Evolutionary conservation across 805 yeast species (phyloP), one percentile per base, ranked within the genome.

Genomic region (Starmerella etchellsii): DNA sequence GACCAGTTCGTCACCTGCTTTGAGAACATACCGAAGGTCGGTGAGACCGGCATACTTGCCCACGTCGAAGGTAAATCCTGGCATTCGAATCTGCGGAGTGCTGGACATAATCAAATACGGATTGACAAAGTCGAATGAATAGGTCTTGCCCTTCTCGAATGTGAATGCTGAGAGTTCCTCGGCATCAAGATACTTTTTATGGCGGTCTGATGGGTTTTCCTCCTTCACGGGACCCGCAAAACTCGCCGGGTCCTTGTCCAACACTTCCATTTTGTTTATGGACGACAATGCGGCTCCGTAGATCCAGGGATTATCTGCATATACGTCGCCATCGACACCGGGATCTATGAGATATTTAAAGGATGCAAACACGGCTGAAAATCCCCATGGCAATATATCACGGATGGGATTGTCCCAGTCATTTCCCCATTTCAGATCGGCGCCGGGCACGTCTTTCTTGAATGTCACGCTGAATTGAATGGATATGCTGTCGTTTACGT

Each of bases 351-450:
- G 64, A 64, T 69, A 63, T 34, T 69, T 68, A 62, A 76, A 78
- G 26, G 76, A 58, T 43, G 67, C 66, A 48, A 74, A 61, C 0
- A 81, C 83, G 1, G 72, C 56, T 4, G 73, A 64, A 23, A 66
- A 62, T 4, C 74, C 74, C 54, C 64, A 64, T 2, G 85, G 85
- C 10, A 78, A 65, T 40, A 65, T 64, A 36, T 75, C 75, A 25
- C 67, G 60, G 25, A 78, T 68, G 0, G 81, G 76, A n/a, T 62
- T 54, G 9, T 68, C 71, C 54, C 76, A 75, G 51, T 78, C 84
- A 53, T 78, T 78, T 1, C 85, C 85, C 60, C 74, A 78, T n/a
- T 73, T 43, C 31, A 78, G 58, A n/a, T 67, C 65, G 31, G 69
- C 63, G 2, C 80, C 81, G 16, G 50, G 52, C n/a, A 76, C 63